Evolutionary conservation across 1,284 basidiomycete genomes (phyloP).

Genomic region (Puccinia polysora): DNA sequence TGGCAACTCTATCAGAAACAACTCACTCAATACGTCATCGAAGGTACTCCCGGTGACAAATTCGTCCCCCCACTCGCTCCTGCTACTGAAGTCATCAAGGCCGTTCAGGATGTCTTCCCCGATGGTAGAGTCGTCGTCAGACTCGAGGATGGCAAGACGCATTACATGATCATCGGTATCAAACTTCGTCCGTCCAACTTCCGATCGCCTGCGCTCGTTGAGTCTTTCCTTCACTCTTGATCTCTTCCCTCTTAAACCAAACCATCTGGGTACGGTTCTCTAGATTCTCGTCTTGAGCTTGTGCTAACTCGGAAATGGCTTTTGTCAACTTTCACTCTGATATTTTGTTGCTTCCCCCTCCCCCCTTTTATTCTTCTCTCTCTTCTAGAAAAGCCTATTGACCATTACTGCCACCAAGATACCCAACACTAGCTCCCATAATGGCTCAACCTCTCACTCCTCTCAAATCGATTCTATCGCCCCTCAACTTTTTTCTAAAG

Average conservation of each 20-base stretch:
- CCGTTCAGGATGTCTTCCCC: constrained; percentile 43
- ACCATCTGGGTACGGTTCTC: neutral
- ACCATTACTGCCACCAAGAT: constrained; percentile 34
- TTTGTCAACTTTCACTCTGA: neutral
- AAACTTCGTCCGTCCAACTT: constrained; percentile 26
- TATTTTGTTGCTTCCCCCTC: neutral
- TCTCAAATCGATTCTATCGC: constrained; percentile 25
- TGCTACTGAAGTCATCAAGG: constrained; percentile 44
- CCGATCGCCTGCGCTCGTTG: constrained; percentile 40
- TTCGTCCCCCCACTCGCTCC: constrained; percentile 37
- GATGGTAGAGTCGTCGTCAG: constrained; percentile 42
- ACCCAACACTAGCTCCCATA: constrained; percentile 15
- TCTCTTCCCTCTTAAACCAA: neutral
- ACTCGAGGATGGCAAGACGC: constrained; percentile 40
- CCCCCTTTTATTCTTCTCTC: neutral
- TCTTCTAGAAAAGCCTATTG: constrained; percentile 34
- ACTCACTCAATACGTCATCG: constrained; percentile 37
- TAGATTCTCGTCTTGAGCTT: neutral
- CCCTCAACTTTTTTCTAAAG: constrained; percentile 32
- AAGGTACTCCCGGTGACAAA: constrained; percentile 26
- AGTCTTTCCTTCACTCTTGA: constrained; percentile 15
- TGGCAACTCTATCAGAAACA: constrained; percentile 43
- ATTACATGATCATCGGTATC: constrained; percentile 43
- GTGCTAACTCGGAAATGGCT: neutral
- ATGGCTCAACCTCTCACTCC: constrained; percentile 7